Conservation (phyloP, 768 basidiomycete species). For the Termitomyces titanicus region DNA sequence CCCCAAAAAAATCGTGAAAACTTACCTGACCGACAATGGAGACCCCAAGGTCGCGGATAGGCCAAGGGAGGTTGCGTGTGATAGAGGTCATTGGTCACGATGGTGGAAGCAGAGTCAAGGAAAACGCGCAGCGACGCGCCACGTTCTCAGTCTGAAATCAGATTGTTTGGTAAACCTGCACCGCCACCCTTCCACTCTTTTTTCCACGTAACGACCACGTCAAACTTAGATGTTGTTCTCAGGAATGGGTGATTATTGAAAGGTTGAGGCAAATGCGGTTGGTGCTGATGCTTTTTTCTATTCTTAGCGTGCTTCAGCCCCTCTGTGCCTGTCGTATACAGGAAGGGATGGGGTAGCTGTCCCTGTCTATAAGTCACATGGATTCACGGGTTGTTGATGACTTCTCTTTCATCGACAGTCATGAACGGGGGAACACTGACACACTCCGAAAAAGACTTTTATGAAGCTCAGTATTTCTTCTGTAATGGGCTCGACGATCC, state of each 20-base stretch:
- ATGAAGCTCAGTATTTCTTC: constrained; percentile 32
- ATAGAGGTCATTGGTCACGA: constrained; percentile 58
- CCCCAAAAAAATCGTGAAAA: background rate
- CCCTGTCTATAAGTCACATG: background rate
- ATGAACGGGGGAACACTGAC: constrained; percentile 33
- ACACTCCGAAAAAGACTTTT: constrained; percentile 30
- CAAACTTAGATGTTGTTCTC: constrained; percentile 14
- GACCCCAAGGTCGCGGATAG: constrained; percentile 76
- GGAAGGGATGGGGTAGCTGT: constrained; percentile 31
- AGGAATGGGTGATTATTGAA: constrained; percentile 11
- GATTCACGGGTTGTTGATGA: background rate
- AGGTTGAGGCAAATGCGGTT: background rate
- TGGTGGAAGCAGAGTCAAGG: constrained; percentile 17
- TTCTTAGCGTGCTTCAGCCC: constrained; percentile 36
- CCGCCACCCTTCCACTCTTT: too few relatives aligned
- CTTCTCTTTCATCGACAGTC: constrained; percentile 16
- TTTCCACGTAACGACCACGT: too few relatives aligned
- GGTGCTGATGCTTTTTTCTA: background rate
- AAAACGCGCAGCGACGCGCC: constrained; percentile 1
- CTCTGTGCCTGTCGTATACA: constrained; percentile 22
- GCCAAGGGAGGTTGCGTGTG: constrained; percentile 82
- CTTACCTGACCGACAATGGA: constrained; percentile 79
- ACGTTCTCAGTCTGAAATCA: too few relatives aligned
- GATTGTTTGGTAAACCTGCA: constrained; percentile 9
- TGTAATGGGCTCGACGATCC: constrained; percentile 33